Base-by-base conservation (phyloP, 495 filamentous ascomycete genomes). In the Rhizodiscina lignyota region DNA sequence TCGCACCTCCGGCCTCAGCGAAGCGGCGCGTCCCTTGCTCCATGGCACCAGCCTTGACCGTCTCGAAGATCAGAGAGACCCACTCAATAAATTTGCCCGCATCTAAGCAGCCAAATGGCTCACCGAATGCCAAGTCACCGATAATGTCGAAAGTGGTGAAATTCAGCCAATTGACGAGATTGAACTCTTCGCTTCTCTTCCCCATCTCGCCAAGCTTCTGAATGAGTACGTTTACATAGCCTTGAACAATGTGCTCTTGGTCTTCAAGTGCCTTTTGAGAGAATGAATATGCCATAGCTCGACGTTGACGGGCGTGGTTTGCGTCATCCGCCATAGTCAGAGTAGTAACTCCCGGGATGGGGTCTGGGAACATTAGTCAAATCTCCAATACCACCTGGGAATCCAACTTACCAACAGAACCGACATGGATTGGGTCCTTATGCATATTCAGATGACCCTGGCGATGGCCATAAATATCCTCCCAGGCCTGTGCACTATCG, bases 51-150 rank as follows among this genome's bases (percentile, higher is more conserved):
- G 41, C 41, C 36, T 54, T 54, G 35, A 56, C 41, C 11, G 38
- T 42, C 18, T 50, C 43, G 35, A 44, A 52, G 18, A 56, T 42
- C 10, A 51, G 38, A 3, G 45, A 35, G 15, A 56, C 48, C 53
- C 53, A 56, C 19, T 49, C 39, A 30, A 36, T 44, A 30, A 40
- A 47, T 8, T 19, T 17, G 0, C 44, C 47, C 18, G 45, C 24
- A 8, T 50, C 43, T 28, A 57, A 43, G 27, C 49, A 53, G 26
- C 47, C 54, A 36, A 57, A 55, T 4, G 54, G 47, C 39, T 57
- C 54, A 4, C 54, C 54, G 36, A 57, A 57, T n/a, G n/a, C n/a
- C n/a, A n/a, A n/a, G n/a, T n/a, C n/a, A n/a, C n/a, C n/a, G n/a
- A n/a, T n/a, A n/a, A n/a, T n/a, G n/a, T n/a, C n/a, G n/a, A n/a